Conservation (phyloP, 176 grass and related monocot genomes). For the Avena sativa region DNA sequence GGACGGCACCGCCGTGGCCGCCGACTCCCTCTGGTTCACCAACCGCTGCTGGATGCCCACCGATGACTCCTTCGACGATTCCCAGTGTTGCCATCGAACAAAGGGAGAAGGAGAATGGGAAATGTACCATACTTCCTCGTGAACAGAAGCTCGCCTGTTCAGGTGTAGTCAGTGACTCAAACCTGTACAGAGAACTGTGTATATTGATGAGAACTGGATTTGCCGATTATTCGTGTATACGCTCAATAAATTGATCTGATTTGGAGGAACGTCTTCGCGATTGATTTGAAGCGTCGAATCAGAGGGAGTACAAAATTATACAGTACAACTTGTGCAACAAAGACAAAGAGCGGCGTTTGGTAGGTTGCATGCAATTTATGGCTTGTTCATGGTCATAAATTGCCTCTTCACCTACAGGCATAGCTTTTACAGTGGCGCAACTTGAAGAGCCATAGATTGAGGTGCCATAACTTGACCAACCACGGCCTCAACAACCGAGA, state of each 20-base stretch:
- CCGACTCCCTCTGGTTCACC: slow-evolving; percentile 82
- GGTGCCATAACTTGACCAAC: too few relatives aligned
- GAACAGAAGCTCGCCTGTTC: not conserved
- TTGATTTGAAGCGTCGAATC: not conserved
- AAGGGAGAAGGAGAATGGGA: not conserved
- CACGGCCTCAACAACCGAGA: too few relatives aligned
- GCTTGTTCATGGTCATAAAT: too few relatives aligned
- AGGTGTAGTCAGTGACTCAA: not conserved
- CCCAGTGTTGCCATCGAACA: not conserved
- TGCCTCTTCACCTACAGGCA: too few relatives aligned
- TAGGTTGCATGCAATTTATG: too few relatives aligned
- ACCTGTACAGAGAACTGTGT: not conserved
- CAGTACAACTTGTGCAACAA: too few relatives aligned
- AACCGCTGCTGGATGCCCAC: slow-evolving; percentile 73
- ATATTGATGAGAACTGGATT: not conserved
- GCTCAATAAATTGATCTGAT: not conserved
- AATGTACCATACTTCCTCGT: not conserved
- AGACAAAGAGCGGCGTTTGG: too few relatives aligned
- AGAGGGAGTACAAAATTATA: too few relatives aligned
- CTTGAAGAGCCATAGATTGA: too few relatives aligned
- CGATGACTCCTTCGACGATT: slow-evolving; percentile 51
- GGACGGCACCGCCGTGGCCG: slow-evolving; percentile 64
- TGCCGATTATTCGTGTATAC: not conserved
- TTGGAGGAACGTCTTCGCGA: not conserved
- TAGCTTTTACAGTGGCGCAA: too few relatives aligned